Conservation (phyloP, 768 basidiomycete genomes). For the Chalciporus pseudorubinellus region DNA sequence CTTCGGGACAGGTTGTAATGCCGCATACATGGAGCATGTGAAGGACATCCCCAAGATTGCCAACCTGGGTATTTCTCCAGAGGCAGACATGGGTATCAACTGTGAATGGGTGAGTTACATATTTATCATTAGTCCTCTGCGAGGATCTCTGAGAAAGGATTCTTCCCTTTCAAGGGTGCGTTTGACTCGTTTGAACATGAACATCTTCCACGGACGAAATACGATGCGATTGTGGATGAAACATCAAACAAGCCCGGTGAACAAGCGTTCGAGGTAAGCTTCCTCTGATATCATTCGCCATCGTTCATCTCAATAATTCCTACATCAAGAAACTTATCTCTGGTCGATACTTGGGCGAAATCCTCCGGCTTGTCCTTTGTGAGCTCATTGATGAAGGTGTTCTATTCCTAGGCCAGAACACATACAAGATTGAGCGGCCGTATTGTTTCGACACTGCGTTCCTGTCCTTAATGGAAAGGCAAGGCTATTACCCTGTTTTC, state of each 20-base stretch:
- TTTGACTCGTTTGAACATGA: conserved; percentile 97
- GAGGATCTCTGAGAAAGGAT: background rate
- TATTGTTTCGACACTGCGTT: conserved; percentile 96
- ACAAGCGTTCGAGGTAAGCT: conserved; percentile 82
- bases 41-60: conserved; percentile 83
- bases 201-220: conserved; percentile 92
- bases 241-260: conserved; percentile 95
- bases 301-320: too few species aligned
- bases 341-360: conserved; percentile 94
- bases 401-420: conserved; percentile 96
- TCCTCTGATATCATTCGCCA: background rate
- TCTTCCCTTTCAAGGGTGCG: conserved; percentile 60
- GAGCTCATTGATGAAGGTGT: conserved; percentile 97
- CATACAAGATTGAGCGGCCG: conserved; percentile 94
- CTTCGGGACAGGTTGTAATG: conserved; percentile 98
- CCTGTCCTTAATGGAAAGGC: conserved; percentile 96
- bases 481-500: conserved; percentile 9
- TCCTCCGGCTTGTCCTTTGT: conserved; percentile 89
- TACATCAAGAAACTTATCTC: conserved; percentile 82
- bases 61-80: conserved; percentile 61
- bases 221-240: conserved; percentile 89
- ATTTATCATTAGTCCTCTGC: background rate
- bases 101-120: conserved; percentile 80
- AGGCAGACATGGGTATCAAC: conserved; percentile 87
- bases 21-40: conserved; percentile 94